A percentile compares a stretch with the other conserved stretches of the same genome.
Evolutionary conservation across 148 eudicot species (phyloP).

Genomic region (Dianthus caryophyllus): DNA sequence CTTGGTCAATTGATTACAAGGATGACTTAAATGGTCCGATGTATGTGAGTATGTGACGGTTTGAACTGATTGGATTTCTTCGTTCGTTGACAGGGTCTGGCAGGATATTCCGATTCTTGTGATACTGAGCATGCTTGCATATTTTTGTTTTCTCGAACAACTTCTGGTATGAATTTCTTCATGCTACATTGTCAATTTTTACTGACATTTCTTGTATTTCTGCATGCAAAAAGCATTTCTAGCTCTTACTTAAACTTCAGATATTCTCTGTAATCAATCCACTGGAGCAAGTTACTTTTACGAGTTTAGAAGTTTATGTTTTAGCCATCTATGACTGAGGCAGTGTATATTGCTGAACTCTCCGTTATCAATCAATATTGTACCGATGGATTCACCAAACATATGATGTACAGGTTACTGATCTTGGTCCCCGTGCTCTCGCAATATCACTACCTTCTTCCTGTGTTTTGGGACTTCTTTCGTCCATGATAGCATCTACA

Average conservation of each 20-base stretch:
- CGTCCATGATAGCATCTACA: conserved; percentile 35
- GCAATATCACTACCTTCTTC: conserved; percentile 34
- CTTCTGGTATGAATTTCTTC: conserved; percentile 25
- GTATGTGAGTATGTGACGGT: not conserved
- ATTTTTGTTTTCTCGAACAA: conserved; percentile 35
- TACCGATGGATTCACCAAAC: not conserved
- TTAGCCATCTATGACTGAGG: no score
- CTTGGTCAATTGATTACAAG: not conserved
- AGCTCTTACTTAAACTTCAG: not conserved
- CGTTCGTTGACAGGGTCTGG: conserved; percentile 28
- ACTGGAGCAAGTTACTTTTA: no score
- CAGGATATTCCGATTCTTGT: conserved; percentile 34
- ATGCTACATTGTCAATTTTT: not conserved
- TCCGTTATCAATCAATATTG: not conserved
- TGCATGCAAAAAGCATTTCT: not conserved
- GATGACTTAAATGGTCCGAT: not conserved
- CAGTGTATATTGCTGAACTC: not conserved
- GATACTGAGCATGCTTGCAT: conserved; percentile 38
- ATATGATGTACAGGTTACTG: conserved; percentile 23
- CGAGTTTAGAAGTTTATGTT: no score
- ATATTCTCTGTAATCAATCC: no score
- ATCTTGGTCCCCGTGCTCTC: conserved; percentile 31
- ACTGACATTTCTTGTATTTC: not conserved
- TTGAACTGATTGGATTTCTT: conserved; percentile 6
- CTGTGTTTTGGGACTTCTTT: conserved; percentile 30